These are phyloP conservation scores for Yamadazyma nakazawae DNA, from an alignment of 805 yeast genomes.

Conservation along the genomic window DNA sequence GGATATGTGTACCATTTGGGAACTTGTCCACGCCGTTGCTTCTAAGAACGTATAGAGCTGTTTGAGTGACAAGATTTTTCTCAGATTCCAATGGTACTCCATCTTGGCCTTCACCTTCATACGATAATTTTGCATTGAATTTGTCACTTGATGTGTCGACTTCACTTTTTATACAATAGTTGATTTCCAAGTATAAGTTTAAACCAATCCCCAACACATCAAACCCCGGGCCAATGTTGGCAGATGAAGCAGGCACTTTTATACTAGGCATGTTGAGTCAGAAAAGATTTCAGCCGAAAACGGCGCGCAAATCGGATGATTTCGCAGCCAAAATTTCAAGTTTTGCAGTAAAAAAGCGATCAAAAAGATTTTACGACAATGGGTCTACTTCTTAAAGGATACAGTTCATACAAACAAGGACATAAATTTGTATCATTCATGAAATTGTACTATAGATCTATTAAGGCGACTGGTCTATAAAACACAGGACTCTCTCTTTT, in stretches of 20 bases:
- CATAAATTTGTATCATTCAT: neutral
- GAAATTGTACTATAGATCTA: neutral
- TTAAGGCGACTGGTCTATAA: slow-evolving; percentile 8
- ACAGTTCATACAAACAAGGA: too few species aligned
- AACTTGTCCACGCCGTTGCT: slow-evolving; percentile 73
- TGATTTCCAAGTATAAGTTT: slow-evolving; percentile 65
- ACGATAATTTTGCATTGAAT: slow-evolving; percentile 64
- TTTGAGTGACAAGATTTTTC: slow-evolving; percentile 82
- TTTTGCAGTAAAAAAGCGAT: neutral
- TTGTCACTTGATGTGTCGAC: slow-evolving; percentile 52
- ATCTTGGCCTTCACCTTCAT: slow-evolving; percentile 78
- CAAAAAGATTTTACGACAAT: neutral
- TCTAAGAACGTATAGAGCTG: slow-evolving; percentile 87
- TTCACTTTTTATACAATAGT: slow-evolving; percentile 59
- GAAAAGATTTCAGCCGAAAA: slow-evolving; percentile 1
- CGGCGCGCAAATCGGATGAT: slow-evolving; percentile 1
- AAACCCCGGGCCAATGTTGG: slow-evolving; percentile 98
- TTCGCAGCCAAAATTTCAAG: neutral
- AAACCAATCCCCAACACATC: slow-evolving; percentile 94
- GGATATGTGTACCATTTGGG: slow-evolving; percentile 80
- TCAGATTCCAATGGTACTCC: slow-evolving; percentile 77
- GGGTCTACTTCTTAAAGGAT: too few species aligned
- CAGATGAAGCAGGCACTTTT: slow-evolving; percentile 93
- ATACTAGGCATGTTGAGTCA: slow-evolving; percentile 24
- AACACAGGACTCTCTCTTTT: slow-evolving; percentile 51